Evolutionary conservation across 2,329 filamentous ascomycete genomes (phyloP), one percentile per base, ranked within the genome.

Genomic region (Geosmithia flava): DNA sequence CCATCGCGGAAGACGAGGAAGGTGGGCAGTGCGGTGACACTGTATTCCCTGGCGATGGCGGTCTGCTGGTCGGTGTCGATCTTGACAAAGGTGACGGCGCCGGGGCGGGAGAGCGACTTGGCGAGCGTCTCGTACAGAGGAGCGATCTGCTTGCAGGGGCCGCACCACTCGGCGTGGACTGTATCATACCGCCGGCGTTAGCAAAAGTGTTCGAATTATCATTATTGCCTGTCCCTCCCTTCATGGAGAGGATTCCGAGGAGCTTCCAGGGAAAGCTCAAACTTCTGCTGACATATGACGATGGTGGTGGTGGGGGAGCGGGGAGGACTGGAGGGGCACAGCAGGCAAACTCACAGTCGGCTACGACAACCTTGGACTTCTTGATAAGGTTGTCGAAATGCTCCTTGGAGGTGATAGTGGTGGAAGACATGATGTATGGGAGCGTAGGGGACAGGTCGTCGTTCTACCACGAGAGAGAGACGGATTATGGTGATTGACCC

Each of bases 161-260:
- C 82, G 61, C 86, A 95, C 83, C 85, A 93, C 59, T 87, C 83
- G 58, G 89, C 87, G 59, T 87, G 91, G 74, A 96, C 88, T 95
- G 56, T 43, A 54, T 11, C 2, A 19, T 20, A 42, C 5, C 19
- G 15, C 16, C 7, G 20, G 20, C 6, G 33, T 37, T 11, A 37
- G 33, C 13, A 37, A 37, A 6, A 27, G 8, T 27, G 23, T 27
- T 8, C 4, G 23, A 27, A 8, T 5, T 27, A 5, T 27, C 8
- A 8, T 27, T 27, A 8, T 27, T 27, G 23, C 8, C 23, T 8
- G 8, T 27, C 23, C 23, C 23, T 27, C 8, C 23, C 23, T 5
- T 27, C 8, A 8, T 4, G 23, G 23, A 27, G 8, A 27, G n/a
- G 23, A 27, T 27, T 5, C 23, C 23, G 23, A 27, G 23, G 23